Evolutionary conservation across 495 filamentous ascomycete genomes (phyloP).

Genomic region (Hypoxylon perforatum): DNA sequence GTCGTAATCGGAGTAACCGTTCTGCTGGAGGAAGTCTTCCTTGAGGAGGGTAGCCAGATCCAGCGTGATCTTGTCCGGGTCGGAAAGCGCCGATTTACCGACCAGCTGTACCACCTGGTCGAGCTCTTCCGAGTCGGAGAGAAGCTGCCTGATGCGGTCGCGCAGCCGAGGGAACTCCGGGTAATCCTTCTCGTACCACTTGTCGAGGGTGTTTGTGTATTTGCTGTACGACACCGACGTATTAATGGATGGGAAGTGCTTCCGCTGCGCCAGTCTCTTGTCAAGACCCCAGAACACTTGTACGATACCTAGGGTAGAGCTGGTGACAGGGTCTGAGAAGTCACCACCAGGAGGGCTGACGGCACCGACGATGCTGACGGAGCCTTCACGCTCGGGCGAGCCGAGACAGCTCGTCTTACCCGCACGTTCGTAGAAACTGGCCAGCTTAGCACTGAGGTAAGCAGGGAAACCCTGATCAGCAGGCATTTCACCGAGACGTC

Average conservation of each 20-base stretch:
- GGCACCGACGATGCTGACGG: constrained; percentile 97
- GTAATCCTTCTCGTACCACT: constrained; percentile 90
- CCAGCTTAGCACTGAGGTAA: constrained; percentile 95
- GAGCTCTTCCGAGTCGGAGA: constrained; percentile 94
- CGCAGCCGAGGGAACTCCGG: constrained; percentile 94
- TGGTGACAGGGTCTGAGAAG: constrained; percentile 98
- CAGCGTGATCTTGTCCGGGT: constrained; percentile 97
- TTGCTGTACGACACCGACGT: constrained; percentile 97
- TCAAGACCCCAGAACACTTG: constrained; percentile 99
- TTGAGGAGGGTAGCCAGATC: constrained; percentile 93
- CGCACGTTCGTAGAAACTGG: constrained; percentile 98
- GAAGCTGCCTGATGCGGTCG: constrained; percentile 90
- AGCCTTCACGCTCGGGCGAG: constrained; percentile 86
- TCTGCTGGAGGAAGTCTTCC: constrained; percentile 99
- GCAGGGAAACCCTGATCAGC: constrained; percentile 99
- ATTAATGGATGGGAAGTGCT: constrained; percentile 99
- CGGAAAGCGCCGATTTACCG: constrained; percentile 94
- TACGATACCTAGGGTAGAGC: constrained; percentile 93
- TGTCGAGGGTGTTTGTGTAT: constrained; percentile 87
- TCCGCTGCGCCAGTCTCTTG: constrained; percentile 98
- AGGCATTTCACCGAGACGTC: constrained; percentile 99
- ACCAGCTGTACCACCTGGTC: constrained; percentile 99
- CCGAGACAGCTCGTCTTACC: constrained; percentile 87
- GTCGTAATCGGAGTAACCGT: constrained; percentile 98
- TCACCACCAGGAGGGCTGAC: constrained; percentile 98